These are phyloP conservation scores for Termitomyces sp. DNA, from an alignment of 768 basidiomycete genomes.

Conservation along the genomic window DNA sequence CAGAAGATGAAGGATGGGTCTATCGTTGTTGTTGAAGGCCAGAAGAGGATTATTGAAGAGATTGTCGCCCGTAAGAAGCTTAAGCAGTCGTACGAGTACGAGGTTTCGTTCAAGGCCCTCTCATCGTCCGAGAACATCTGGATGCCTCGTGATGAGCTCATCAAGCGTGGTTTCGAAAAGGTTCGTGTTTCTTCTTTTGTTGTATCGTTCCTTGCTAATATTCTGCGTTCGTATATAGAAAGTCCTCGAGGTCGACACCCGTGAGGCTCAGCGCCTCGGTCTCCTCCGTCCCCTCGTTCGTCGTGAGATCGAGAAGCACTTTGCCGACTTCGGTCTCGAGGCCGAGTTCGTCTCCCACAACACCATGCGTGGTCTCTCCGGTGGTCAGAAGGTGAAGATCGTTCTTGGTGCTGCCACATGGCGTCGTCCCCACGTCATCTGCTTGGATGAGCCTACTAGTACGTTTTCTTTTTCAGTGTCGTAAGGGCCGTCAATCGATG, in stretches of 20 bases:
- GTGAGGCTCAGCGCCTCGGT: slow-evolving; percentile 95
- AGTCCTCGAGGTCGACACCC: slow-evolving; percentile 95
- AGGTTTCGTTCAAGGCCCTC: slow-evolving; percentile 91
- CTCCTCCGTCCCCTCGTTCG: slow-evolving; percentile 94
- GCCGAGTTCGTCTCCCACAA: slow-evolving; percentile 99
- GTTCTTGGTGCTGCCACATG: slow-evolving; percentile 97
- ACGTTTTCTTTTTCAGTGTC: slow-evolving; percentile 18
- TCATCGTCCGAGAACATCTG: slow-evolving; percentile 98
- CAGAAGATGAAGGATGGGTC: slow-evolving; percentile 97
- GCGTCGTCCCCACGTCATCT: slow-evolving; percentile 97
- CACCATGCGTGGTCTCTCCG: slow-evolving; percentile 97
- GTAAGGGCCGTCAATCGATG: slow-evolving; percentile 4
- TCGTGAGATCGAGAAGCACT: slow-evolving; percentile 98
- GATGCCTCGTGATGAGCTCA: slow-evolving; percentile 92
- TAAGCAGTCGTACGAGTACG: slow-evolving; percentile 99
- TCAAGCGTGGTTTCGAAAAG: slow-evolving; percentile 99
- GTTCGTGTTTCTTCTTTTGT: slow-evolving; percentile 20
- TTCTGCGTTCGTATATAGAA: slow-evolving; percentile 43
- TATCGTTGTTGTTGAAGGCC: slow-evolving; percentile 81
- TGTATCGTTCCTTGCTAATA: slow-evolving; percentile 8
- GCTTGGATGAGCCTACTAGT: slow-evolving; percentile 96
- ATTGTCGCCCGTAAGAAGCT: slow-evolving; percentile 90
- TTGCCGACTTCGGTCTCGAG: slow-evolving; percentile 98
- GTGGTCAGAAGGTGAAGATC: slow-evolving; percentile 99
- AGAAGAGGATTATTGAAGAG: slow-evolving; percentile 94